These are phyloP conservation scores for Gossypioides kirkii DNA, from an alignment of 345 rosid species.

Conservation along the genomic window DNA sequence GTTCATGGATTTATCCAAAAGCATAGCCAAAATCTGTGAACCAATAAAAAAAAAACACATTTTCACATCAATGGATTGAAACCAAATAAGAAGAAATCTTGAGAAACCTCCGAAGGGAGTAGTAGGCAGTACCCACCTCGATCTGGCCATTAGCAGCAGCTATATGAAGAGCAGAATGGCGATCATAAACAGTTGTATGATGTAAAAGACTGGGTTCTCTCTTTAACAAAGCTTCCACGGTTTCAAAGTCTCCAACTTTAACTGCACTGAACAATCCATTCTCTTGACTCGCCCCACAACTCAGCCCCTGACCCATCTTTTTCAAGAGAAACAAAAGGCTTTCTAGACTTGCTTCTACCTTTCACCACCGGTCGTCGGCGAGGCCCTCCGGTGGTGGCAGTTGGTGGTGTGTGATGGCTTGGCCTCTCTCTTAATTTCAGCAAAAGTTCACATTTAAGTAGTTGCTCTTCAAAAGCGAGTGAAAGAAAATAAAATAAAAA, in stretches of 20 bases:
- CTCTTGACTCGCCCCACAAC: slow-evolving; percentile 67
- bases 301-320: slow-evolving; percentile 90
- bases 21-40: slow-evolving; percentile 62
- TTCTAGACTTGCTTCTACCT: background rate
- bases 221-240: slow-evolving; percentile 42
- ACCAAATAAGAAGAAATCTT: slow-evolving; percentile 13
- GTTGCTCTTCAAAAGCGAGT: background rate
- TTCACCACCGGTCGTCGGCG: slow-evolving; percentile 45
- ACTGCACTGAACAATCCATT: slow-evolving; percentile 68
- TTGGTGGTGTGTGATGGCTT: slow-evolving; percentile 21
- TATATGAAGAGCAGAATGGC: slow-evolving; percentile 79
- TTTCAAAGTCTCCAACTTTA: slow-evolving; percentile 58
- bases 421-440: slow-evolving; percentile 16
- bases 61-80: slow-evolving; percentile 6
- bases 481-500: background rate
- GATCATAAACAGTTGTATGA: slow-evolving; percentile 67
- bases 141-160: slow-evolving; percentile 98
- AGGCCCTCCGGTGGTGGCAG: slow-evolving; percentile 31
- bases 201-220: slow-evolving; percentile 50
- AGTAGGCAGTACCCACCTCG: slow-evolving; percentile 48
- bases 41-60: slow-evolving; percentile 1
- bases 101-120: background rate
- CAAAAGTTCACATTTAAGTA: slow-evolving; percentile 38
- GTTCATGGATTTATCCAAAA: slow-evolving; percentile 65
- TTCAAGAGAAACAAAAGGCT: background rate